A percentile compares a stretch with the other conserved stretches of the same genome.
These are phyloP conservation scores for Tephrocybe rancida DNA, from an alignment of 768 basidiomycete species.

Conservation along the genomic window DNA sequence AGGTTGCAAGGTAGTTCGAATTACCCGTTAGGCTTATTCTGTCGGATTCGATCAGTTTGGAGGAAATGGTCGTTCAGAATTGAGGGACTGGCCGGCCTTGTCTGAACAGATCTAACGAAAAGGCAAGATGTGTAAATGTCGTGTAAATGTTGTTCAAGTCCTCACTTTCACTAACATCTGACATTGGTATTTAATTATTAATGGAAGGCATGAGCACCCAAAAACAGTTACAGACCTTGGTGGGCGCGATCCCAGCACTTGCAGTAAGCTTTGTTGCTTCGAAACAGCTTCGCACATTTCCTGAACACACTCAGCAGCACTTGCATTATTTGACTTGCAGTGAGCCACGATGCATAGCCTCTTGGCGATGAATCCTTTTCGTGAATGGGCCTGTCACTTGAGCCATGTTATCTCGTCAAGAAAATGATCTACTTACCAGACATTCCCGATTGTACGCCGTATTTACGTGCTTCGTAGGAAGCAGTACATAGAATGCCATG, in stretches of 20 bases:
- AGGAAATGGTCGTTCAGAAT: background rate
- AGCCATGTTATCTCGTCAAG: background rate
- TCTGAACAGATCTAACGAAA: constrained; percentile 90
- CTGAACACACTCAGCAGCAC: constrained; percentile 73
- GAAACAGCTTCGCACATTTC: constrained; percentile 75
- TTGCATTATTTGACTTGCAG: constrained; percentile 66
- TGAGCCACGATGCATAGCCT: constrained; percentile 92
- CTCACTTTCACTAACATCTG: constrained; percentile 92
- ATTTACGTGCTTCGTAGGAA: constrained; percentile 90
- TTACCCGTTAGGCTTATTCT: constrained; percentile 97
- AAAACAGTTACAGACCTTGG: constrained; percentile 71
- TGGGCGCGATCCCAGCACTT: constrained; percentile 95
- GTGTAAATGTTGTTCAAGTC: constrained; percentile 13
- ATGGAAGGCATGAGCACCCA: constrained; percentile 4
- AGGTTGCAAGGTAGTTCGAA: constrained; percentile 72
- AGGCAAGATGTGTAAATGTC: background rate
- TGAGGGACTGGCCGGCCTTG: constrained; percentile 47
- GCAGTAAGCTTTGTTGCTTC: constrained; percentile 85
- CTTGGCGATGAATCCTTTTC: constrained; percentile 86
- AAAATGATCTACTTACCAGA: constrained; percentile 55
- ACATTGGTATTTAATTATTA: constrained; percentile 13
- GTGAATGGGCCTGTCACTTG: background rate
- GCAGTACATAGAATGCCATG: constrained; percentile 86
- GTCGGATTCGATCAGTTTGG: constrained; percentile 1
- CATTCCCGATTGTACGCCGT: constrained; percentile 94